Evolutionary conservation across 805 yeast genomes (phyloP), one percentile per base, ranked within the genome.

Genomic region (Ogataea paraovalis): DNA sequence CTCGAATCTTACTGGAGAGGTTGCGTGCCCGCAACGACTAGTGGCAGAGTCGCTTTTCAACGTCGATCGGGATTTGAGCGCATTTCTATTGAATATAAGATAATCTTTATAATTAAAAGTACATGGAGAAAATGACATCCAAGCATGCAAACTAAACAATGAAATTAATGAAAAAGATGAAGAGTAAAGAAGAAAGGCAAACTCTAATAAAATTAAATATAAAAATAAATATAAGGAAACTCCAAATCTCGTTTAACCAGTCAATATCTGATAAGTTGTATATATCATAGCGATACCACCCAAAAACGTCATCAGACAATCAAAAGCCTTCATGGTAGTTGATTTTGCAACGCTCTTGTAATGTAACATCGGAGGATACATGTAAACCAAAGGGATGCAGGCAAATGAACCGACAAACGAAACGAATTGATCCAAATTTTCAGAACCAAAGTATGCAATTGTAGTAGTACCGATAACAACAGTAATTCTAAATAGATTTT

Each of bases 351-450:
- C 78, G 46, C 80, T 70, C 58, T 70, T 75, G 46, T 80, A 70
- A 58, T 87, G 94, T 45, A 87, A 68, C 73, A 87, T 72, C 16
- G 95, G 94, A 8, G 95, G 94, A 58, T 86, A 85, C 80, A 87
- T 82, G 68, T 87, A 87, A 4, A 87, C 94, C 68, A 87, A 74
- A 2, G 95, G 95, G 46, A 87, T 84, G 59, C 95, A 87, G 1
- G 92, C 91, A 68, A 87, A 83, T 44, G 90, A 84, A 3, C 95
- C 95, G 44, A 87, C 85, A 59, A 87, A 81, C 2, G 91, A 82
- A 10, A 87, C 92, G 66, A 87, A 84, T 52, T 71, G 74, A 61
- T 87, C 94, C 51, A 87, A 67, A 56, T 85, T 79, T 48, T 76
- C 71, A 1, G 90, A 85, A 0, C 92, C 92, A 51, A 73, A 72